Evolutionary conservation across 352 stramenopile genomes (phyloP).

Genomic region (Phytopythium helicoides): DNA sequence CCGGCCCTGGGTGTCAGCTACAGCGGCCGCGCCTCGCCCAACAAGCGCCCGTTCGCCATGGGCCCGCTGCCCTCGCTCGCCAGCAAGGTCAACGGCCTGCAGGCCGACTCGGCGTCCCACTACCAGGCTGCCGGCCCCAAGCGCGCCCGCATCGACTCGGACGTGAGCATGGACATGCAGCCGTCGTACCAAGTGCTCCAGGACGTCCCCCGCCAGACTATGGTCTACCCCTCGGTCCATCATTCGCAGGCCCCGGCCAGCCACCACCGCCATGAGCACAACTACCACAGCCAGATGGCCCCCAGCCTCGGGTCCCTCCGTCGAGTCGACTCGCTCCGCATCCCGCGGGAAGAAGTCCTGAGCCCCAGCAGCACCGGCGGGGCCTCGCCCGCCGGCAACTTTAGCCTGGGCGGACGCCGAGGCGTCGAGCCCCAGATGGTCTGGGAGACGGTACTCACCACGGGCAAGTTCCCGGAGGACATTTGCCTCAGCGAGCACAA

Average conservation of each 20-base stretch:
- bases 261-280: conserved; percentile 12
- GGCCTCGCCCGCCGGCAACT: conserved; percentile 9
- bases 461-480: conserved; percentile 57
- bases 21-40: conserved; percentile 3
- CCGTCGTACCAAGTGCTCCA: conserved; percentile 25
- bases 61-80: conserved; percentile 28
- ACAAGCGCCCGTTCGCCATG: conserved; percentile 14
- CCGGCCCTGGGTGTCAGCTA: conserved; percentile 13
- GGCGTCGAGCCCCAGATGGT: conserved; percentile 33
- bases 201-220: conserved; percentile 24
- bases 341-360: conserved; percentile 11
- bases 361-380: conserved; percentile 16
- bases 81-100: conserved; percentile 36
- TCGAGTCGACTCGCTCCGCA: conserved; percentile 7
- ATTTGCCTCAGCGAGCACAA: conserved; percentile 53
- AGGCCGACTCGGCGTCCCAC: conserved; percentile 16
- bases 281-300: conserved; percentile 8
- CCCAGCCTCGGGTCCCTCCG: conserved; percentile 4
- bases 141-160: conserved; percentile 28
- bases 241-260: background rate
- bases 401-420: conserved; percentile 7
- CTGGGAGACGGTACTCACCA: conserved; percentile 62
- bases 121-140: conserved; percentile 13
- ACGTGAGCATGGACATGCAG: conserved; percentile 29
- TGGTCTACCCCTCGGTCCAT: conserved; percentile 22